Percentiles rank a stretch among this genome's conserved stretches.
These are phyloP conservation scores for Curvularia eragrostidis DNA, from an alignment of 2,329 filamentous ascomycete species.

Conservation along the genomic window DNA sequence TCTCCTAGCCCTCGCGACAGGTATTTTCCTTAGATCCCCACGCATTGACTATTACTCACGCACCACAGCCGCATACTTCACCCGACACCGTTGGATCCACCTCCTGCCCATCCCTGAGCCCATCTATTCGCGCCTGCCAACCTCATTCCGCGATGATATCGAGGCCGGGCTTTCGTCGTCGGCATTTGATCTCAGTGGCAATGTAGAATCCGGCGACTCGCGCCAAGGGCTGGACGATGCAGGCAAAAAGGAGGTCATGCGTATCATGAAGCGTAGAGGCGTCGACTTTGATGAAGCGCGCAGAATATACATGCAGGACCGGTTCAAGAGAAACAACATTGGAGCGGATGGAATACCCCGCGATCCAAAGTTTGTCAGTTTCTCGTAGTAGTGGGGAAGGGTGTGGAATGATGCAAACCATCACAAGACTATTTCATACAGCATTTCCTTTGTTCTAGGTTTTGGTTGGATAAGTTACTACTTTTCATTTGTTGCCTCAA, in stretches of 20 bases:
- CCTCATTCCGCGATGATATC: conserved; percentile 80
- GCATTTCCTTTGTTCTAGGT: conserved; percentile 16
- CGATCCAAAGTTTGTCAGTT: conserved; percentile 96
- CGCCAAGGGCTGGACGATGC: conserved; percentile 80
- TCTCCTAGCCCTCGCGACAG: conserved; percentile 73
- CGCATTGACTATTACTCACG: conserved; percentile 22
- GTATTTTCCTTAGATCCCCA: conserved; percentile 52
- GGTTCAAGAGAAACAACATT: conserved; percentile 87
- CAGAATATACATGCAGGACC: conserved; percentile 81
- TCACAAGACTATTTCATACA: conserved; percentile 3
- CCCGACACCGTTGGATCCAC: conserved; percentile 77
- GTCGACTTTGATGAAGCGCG: conserved; percentile 92
- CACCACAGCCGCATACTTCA: conserved; percentile 73
- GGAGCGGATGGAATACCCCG: conserved; percentile 83
- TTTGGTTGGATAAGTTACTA: conserved; percentile 4
- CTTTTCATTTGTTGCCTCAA: conserved; percentile 19
- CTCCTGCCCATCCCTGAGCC: conserved; percentile 68
- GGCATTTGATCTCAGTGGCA: conserved; percentile 82
- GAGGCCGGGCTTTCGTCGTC: conserved; percentile 84
- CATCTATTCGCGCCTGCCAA: conserved; percentile 79
- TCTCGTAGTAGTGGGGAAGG: conserved; percentile 59
- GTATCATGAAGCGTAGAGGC: conserved; percentile 86
- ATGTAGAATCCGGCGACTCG: conserved; percentile 79
- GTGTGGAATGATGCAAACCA: background rate
- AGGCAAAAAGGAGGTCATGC: conserved; percentile 81